Percentiles rank a stretch among this genome's conserved stretches.
phyloP scores from a whole-genome alignment of 768 basidiomycete genomes.

The Boletellus sp. region DNA sequence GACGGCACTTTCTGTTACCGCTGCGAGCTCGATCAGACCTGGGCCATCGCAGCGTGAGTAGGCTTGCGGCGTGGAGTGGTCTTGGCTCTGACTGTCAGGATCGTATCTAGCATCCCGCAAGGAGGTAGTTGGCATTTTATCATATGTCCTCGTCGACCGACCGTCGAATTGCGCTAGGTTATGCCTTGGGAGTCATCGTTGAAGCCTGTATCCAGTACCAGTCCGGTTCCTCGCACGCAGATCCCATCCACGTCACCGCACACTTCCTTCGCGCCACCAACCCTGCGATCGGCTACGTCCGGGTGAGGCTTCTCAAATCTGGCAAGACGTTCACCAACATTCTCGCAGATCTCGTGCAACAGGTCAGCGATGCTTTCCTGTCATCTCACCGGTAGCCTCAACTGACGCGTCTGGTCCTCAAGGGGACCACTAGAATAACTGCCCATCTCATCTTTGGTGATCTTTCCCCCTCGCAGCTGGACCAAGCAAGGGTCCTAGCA shows the following conservation, averaged over 20 bases:
- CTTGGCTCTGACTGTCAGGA: background rate
- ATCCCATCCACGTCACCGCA: slow-evolving; percentile 58
- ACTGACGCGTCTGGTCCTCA: background rate
- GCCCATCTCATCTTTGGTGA: slow-evolving; percentile 56
- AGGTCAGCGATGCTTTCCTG: slow-evolving; percentile 33
- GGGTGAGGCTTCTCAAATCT: slow-evolving; percentile 43
- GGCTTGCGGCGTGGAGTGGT: too few species aligned
- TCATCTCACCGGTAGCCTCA: background rate
- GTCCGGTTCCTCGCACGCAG: slow-evolving; percentile 42
- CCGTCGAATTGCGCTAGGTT: slow-evolving; percentile 39
- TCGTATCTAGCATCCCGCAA: slow-evolving; percentile 43
- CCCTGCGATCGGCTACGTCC: slow-evolving; percentile 43
- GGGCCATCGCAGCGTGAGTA: slow-evolving; percentile 44
- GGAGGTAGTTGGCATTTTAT: slow-evolving; percentile 38
- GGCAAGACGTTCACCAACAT: slow-evolving; percentile 57
- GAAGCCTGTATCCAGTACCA: slow-evolving; percentile 55
- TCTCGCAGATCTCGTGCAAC: slow-evolving; percentile 56
- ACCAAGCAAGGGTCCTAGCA: slow-evolving; percentile 26
- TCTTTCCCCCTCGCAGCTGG: slow-evolving; percentile 34
- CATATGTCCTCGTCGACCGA: background rate
- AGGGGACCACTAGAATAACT: slow-evolving; percentile 47
- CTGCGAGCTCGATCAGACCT: slow-evolving; percentile 42
- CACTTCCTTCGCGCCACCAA: slow-evolving; percentile 51
- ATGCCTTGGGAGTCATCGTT: slow-evolving; percentile 51
- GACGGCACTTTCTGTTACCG: slow-evolving; percentile 23